These are phyloP conservation scores for Luvunga scandens DNA, from an alignment of 345 rosid species.

Conservation along the genomic window DNA sequence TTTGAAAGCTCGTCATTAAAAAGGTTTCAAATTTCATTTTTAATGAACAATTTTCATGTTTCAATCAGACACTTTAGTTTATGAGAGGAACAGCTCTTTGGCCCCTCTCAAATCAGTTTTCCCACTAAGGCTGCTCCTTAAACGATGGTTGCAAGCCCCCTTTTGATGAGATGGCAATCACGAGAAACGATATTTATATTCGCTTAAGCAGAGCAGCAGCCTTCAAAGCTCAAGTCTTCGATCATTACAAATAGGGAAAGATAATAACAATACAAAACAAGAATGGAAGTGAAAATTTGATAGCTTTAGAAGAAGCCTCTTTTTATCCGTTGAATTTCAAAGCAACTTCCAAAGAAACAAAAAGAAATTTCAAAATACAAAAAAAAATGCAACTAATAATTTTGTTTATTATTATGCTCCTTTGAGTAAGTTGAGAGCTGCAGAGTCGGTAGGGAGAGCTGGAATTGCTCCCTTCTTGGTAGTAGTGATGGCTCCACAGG, in stretches of 20 bases:
- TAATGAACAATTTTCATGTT: not conserved
- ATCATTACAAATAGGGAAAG: not conserved
- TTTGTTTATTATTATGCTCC: constrained; percentile 2
- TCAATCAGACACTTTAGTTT: not conserved
- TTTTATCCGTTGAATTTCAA: not conserved
- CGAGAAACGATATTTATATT: not conserved
- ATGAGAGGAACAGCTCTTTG: too few species aligned
- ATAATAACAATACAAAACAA: not conserved
- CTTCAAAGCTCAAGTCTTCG: not conserved
- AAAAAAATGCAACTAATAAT: not conserved
- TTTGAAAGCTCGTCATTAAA: too few species aligned
- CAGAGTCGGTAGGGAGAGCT: constrained; percentile 72
- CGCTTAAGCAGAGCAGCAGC: not conserved
- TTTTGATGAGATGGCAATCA: not conserved
- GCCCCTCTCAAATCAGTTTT: too few species aligned
- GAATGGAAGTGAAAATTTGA: not conserved
- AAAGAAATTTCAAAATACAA: not conserved
- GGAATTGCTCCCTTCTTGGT: constrained; percentile 98
- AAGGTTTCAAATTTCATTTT: not conserved
- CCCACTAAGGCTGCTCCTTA: too few species aligned
- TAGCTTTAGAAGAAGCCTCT: not conserved
- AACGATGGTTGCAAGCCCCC: too few species aligned
- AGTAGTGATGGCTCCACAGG: constrained; percentile 97
- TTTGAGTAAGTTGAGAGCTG: constrained; percentile 47
- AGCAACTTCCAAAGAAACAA: not conserved